Percentiles rank a stretch among this genome's conserved stretches.
phyloP scores from a whole-genome alignment of 768 basidiomycete genomes.

The Vararia minispora region DNA sequence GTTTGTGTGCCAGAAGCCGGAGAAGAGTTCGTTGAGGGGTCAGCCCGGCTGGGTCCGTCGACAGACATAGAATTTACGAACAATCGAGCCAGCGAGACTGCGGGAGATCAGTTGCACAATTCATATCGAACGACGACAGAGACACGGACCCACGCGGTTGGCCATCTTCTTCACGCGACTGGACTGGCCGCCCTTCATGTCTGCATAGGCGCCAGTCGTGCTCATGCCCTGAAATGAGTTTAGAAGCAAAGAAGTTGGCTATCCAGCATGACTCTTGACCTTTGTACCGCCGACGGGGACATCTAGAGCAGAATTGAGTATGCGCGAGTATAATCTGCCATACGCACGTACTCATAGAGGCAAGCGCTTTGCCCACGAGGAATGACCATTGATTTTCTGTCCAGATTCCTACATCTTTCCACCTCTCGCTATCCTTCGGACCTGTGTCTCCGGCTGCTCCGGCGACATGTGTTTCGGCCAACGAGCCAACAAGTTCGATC shows the following conservation, averaged over 20 bases:
- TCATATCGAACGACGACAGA: too few species aligned
- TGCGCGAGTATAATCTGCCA: background rate
- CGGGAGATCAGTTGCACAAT: too few species aligned
- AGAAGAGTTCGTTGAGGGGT: constrained; percentile 22
- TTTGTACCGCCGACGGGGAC: constrained; percentile 62
- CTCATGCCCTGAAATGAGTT: constrained; percentile 37
- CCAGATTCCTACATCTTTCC: constrained; percentile 88
- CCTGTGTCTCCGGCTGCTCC: constrained; percentile 44
- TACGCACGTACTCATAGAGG: constrained; percentile 55
- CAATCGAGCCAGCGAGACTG: constrained; percentile 72
- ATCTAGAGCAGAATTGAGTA: constrained; percentile 38
- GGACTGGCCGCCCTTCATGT: constrained; percentile 43
- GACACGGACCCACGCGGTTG: constrained; percentile 47
- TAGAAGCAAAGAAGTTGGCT: background rate
- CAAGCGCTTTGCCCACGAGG: constrained; percentile 72
- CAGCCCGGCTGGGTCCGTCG: constrained; percentile 53
- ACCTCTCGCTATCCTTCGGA: constrained; percentile 42
- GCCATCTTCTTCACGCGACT: constrained; percentile 58
- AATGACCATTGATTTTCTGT: constrained; percentile 74
- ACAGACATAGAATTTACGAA: constrained; percentile 85
- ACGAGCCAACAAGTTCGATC: constrained; percentile 55
- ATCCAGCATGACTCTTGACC: constrained; percentile 26
- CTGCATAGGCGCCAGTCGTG: constrained; percentile 61
- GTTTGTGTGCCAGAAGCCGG: constrained; percentile 17
- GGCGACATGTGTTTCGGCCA: constrained; percentile 61